Base-by-base conservation (phyloP, 371 early-diverging fungal genomes). In the Saksenaea oblongispora region DNA sequence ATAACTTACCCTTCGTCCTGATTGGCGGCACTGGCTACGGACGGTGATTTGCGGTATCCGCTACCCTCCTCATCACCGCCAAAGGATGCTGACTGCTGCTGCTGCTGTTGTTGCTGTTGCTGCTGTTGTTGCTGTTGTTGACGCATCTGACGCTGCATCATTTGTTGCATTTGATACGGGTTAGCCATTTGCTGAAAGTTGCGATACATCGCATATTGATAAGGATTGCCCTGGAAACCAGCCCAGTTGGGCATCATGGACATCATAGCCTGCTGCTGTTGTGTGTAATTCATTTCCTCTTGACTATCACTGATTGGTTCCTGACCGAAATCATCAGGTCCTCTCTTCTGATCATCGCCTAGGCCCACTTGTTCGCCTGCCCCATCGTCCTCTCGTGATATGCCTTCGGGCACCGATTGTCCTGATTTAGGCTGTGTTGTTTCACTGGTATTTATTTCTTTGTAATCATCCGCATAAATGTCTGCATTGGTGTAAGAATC, bases 1-100 rank as follows among this genome's bases (percentile, higher is more conserved):
- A 47, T 8, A 59, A 76, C 83, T 72, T 84, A 84, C 83, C 85
- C 83, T 76, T 83, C 82, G 64, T 88, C 86, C 57, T 76, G 76
- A 66, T 78, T 67, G 8, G 71, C 65, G 22, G 72, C 73, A 57
- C 73, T 69, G 15, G 73, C 62, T 5, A 69, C 73, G 26, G 69
- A 61, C 3, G 69, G 59, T 13, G 67, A 56, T 37, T 56, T 39
- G 13, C 44, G 59, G 34, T 47, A 47, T 22, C 51, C 51, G 22
- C 59, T 55, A 24, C 58, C 67, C 11, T 58, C 59, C 55, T 56
- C 64, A 13, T 63, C 61, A 15, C 10, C 26, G 60, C 24, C 31
- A 36, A 47, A 39, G 17, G 58, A 24, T n/a, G 59, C 31, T n/a
- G 54, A 53, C 22, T 60, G 53, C n/a, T 66, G 64, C 24, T 62